Percentiles rank a stretch among this genome's conserved stretches.
phyloP scores from a whole-genome alignment of 2,329 filamentous ascomycete species.

The Phialemoniopsis sp. region DNA sequence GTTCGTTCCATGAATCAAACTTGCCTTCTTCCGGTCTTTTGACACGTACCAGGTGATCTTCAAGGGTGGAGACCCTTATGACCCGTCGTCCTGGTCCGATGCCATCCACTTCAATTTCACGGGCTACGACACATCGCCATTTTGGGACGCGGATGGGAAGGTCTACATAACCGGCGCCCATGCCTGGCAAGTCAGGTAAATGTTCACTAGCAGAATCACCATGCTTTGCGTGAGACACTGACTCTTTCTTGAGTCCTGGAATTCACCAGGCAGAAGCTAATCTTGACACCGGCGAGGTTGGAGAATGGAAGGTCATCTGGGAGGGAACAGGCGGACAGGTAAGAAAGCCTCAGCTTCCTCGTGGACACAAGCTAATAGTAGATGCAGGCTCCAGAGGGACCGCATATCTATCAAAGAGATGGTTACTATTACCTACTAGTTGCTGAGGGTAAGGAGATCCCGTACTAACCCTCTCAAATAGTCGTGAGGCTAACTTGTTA shows the following conservation, averaged over 20 bases:
- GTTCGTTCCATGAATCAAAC: slow-evolving; percentile 4
- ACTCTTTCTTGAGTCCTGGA: slow-evolving; percentile 21
- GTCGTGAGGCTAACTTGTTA: background rate
- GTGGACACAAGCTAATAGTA: background rate
- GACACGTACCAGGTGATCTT: slow-evolving; percentile 32
- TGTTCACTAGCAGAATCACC: slow-evolving; percentile 3
- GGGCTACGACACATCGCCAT: slow-evolving; percentile 49
- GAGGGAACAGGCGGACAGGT: slow-evolving; percentile 38
- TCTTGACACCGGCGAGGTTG: slow-evolving; percentile 32
- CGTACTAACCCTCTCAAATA: background rate
- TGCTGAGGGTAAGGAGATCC: slow-evolving; percentile 34
- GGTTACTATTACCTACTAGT: slow-evolving; percentile 49
- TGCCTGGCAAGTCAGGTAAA: slow-evolving; percentile 25
- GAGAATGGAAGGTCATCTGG: slow-evolving; percentile 36
- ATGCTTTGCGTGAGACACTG: background rate
- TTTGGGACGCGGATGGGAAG: slow-evolving; percentile 53
- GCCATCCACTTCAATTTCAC: slow-evolving; percentile 42
- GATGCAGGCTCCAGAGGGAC: slow-evolving; percentile 41
- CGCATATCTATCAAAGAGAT: slow-evolving; percentile 48
- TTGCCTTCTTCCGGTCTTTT: background rate
- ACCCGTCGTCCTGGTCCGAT: slow-evolving; percentile 38
- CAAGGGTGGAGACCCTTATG: slow-evolving; percentile 34
- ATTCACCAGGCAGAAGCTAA: slow-evolving; percentile 33
- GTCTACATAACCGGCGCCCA: slow-evolving; percentile 42
- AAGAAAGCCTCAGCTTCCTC: too few relatives aligned